Base-by-base conservation (phyloP, 148 eudicot genomes). In the Selenicereus undatus region DNA sequence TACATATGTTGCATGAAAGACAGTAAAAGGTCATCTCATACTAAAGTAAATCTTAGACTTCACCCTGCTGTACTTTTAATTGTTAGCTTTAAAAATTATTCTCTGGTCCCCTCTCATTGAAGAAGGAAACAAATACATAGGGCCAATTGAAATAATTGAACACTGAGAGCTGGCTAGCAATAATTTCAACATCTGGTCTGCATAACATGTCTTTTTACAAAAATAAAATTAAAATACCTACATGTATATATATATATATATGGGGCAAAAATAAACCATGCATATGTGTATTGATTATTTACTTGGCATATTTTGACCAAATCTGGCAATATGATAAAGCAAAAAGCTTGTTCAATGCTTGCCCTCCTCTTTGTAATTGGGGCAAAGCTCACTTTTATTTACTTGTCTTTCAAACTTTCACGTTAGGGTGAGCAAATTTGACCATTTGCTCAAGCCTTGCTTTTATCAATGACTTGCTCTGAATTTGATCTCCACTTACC, bases 321-420 rank as follows among this genome's bases (percentile, higher is more conserved):
- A 64, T n/a, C 11, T 24, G 68, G 68, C 62, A 22, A 64, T 64
- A 2, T 64, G 62, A 56, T 0, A 56, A 56, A 56, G 22, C 21
- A 56, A 56, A 54, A 56, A 17, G 71, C 16, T 66, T 66, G 16
- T 66, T 66, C 32, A 66, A 27, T 27, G 35, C 18, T 22, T 64
- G 30, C 43, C 68, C 68, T 7, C 30, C 29, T 24, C 21, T 62
- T 22, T 62, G 26, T 62, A 66, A 66, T 66, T 66, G 71, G 35
- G 71, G 71, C 35, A 27, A 66, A 66, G 5, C 18, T 66, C 32
- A 66, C 71, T 66, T 66, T 66, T 66, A 13, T 66, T 26, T 66
- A 66, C 71, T 66, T 66, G 26, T 66, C 35, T 66, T 66, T 26
- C 32, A 66, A 56, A 66, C 32, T 66, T 66, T 66, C 71, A 66